Evolutionary conservation across 768 basidiomycete species (phyloP).

Genomic region (Podaxis sp.): DNA sequence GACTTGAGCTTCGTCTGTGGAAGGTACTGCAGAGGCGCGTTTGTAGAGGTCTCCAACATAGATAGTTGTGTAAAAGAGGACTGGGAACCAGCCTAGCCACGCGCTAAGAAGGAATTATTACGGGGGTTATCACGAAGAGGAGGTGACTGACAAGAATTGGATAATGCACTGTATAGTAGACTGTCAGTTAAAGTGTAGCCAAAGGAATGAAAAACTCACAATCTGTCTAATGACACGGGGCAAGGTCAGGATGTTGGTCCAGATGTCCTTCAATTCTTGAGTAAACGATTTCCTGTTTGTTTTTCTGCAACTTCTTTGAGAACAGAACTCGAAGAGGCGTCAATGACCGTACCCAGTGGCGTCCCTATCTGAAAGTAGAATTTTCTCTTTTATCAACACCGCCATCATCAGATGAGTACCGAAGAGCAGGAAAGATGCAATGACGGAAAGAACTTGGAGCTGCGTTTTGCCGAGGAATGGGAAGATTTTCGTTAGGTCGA

Average conservation of each 20-base stretch:
- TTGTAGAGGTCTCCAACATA: slow-evolving; percentile 90
- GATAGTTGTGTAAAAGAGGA: slow-evolving; percentile 84
- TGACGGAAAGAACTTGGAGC: slow-evolving; percentile 75
- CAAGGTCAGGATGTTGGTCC: slow-evolving; percentile 64
- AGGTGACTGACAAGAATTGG: slow-evolving; percentile 71
- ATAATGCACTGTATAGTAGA: slow-evolving; percentile 57
- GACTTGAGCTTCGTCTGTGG: slow-evolving; percentile 25
- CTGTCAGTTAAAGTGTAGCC: neutral
- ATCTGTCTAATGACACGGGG: slow-evolving; percentile 79
- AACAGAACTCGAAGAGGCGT: neutral
- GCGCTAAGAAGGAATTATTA: slow-evolving; percentile 40
- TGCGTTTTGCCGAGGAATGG: slow-evolving; percentile 81
- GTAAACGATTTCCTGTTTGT: slow-evolving; percentile 29
- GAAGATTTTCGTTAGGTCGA: slow-evolving; percentile 68
- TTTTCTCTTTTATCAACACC: slow-evolving; percentile 66
- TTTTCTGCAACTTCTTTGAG: slow-evolving; percentile 21
- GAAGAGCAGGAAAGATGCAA: slow-evolving; percentile 70
- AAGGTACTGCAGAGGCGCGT: slow-evolving; percentile 33
- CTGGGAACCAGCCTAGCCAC: slow-evolving; percentile 92
- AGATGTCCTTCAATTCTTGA: slow-evolving; percentile 63
- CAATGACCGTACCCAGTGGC: slow-evolving; percentile 19
- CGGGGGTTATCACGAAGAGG: neutral
- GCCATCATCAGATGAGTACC: slow-evolving; percentile 64
- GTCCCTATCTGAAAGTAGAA: slow-evolving; percentile 45
- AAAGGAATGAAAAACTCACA: slow-evolving; percentile 42